A percentile compares a stretch with the other conserved stretches of the same genome.
Conservation (phyloP, 345 rosid species). For the Zanthoxylum bungeanum region DNA sequence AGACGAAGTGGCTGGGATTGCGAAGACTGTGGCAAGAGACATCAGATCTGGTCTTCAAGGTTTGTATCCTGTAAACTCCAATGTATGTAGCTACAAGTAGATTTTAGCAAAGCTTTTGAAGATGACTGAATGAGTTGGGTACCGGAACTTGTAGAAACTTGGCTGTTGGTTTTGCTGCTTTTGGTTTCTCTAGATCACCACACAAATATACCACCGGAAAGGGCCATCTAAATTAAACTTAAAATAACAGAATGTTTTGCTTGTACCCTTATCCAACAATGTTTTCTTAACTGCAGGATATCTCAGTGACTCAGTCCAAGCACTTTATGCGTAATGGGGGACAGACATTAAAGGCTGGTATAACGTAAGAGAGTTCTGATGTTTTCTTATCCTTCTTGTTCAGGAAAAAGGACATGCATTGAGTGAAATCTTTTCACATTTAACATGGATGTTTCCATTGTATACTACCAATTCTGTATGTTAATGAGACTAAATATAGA, state of each 20-base stretch:
- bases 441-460: not conserved
- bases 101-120: not conserved
- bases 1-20: constrained; percentile 59
- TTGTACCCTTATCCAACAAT: not conserved
- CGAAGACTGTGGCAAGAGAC: constrained; percentile 64
- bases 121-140: not conserved
- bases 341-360: not conserved
- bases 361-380: not conserved
- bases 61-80: constrained; percentile 22
- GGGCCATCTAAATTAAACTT: not conserved
- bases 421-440: not conserved
- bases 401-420: not conserved
- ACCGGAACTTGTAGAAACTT: not conserved
- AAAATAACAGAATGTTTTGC: not conserved
- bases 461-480: not conserved
- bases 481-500: not conserved
- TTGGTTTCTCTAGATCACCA: not conserved
- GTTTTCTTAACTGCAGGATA: not conserved
- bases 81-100: not conserved
- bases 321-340: too few species aligned
- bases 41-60: constrained; percentile 74
- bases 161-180: not conserved
- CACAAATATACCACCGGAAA: not conserved
- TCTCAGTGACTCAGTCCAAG: not conserved
- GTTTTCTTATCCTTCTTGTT: constrained; percentile 1